Conservation (phyloP, 1,139 yeast genomes). For the Saccharomyces hybrid region DNA sequence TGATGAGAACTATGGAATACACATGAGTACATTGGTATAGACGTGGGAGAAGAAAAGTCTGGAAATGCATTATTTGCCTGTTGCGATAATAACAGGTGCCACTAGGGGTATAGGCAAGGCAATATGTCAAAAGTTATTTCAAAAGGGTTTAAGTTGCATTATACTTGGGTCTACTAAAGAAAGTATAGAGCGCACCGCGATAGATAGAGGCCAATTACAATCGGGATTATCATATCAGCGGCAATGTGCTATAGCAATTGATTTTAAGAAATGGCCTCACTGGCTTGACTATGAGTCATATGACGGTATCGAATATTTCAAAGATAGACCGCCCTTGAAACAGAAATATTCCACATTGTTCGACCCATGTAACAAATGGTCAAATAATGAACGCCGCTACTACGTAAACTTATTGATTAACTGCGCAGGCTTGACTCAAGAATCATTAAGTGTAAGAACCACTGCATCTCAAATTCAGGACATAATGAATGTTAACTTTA, state of each 20-base stretch:
- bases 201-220: slow-evolving; percentile 7
- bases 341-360: slow-evolving; percentile 32
- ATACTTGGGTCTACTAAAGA: slow-evolving; percentile 50
- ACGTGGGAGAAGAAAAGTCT: background rate
- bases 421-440: slow-evolving; percentile 77
- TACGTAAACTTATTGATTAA: slow-evolving; percentile 43
- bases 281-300: slow-evolving; percentile 18
- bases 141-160: slow-evolving; percentile 54
- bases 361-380: background rate
- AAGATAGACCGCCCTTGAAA: slow-evolving; percentile 12
- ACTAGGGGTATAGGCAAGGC: slow-evolving; percentile 77
- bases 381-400: slow-evolving; percentile 5
- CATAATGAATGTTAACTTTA: slow-evolving; percentile 54
- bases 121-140: slow-evolving; percentile 52
- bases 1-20: background rate
- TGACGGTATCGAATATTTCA: slow-evolving; percentile 11
- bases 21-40: background rate
- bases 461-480: slow-evolving; percentile 37
- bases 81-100: slow-evolving; percentile 75
- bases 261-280: slow-evolving; percentile 36
- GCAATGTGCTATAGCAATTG: slow-evolving; percentile 48
- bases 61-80: slow-evolving; percentile 11
- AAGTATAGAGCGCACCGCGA: slow-evolving; percentile 10
- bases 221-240: slow-evolving; percentile 27
- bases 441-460: slow-evolving; percentile 45